A percentile compares a stretch with the other conserved stretches of the same genome.
These are phyloP conservation scores for Solanum rostratum DNA, from an alignment of 257 asterid species.

Conservation along the genomic window DNA sequence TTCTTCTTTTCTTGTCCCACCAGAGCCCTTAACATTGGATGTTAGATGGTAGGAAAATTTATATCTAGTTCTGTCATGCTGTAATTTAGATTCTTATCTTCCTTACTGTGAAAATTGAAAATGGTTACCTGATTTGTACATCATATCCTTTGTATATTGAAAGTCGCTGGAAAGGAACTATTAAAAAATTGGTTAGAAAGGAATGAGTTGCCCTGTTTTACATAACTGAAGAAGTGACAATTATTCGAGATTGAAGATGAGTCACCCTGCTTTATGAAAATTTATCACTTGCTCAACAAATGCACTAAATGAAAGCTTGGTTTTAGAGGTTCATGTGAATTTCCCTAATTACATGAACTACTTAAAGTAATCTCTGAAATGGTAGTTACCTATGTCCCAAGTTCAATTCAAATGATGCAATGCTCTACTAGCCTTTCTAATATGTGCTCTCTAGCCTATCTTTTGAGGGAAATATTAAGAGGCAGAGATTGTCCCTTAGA, in stretches of 20 bases:
- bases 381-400: background rate
- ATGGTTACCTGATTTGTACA: conserved; percentile 4
- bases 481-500: background rate
- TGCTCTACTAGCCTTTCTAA: background rate
- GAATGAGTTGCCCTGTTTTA: background rate
- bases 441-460: background rate
- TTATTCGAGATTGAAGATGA: background rate
- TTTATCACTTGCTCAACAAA: background rate
- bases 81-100: background rate
- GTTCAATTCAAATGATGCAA: background rate
- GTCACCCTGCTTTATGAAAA: background rate
- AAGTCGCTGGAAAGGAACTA: background rate
- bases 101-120: background rate
- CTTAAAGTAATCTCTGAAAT: background rate
- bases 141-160: conserved; percentile 8
- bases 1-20: conserved; percentile 57
- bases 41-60: conserved; percentile 58
- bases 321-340: background rate
- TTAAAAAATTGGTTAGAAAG: background rate
- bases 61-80: background rate
- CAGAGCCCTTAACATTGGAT: conserved; percentile 67
- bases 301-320: background rate
- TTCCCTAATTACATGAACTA: background rate
- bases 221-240: background rate
- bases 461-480: background rate